Evolutionary conservation across 2,329 filamentous ascomycete genomes (phyloP).

Genomic region (Fusarium burgessii): DNA sequence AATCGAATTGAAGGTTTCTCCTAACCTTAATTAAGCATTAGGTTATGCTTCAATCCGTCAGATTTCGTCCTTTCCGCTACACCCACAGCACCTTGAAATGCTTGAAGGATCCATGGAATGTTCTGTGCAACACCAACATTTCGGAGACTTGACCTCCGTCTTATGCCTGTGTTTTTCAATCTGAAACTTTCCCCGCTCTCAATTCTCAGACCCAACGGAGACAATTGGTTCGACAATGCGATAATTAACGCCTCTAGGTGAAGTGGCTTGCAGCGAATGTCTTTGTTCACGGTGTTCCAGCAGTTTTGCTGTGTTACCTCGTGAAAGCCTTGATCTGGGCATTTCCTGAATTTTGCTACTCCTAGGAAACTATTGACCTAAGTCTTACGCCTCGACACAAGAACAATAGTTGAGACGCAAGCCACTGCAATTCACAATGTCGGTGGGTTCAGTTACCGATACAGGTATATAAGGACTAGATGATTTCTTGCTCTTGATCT

Average conservation of each 20-base stretch:
- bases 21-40: background rate
- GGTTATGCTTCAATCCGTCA: background rate
- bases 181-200: conserved; percentile 12
- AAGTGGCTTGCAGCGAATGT: conserved; percentile 25
- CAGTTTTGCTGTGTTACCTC: background rate
- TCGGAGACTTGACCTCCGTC: background rate
- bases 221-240: conserved; percentile 15
- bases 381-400: conserved; percentile 4
- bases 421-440: conserved; percentile 5
- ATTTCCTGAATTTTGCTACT: background rate
- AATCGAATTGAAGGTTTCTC: background rate
- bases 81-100: background rate
- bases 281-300: conserved; percentile 27
- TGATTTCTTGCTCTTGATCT: background rate
- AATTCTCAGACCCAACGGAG: background rate
- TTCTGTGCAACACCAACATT: background rate
- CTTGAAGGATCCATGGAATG: background rate
- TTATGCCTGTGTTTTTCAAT: conserved; percentile 1
- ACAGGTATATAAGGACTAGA: background rate
- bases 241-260: conserved; percentile 10
- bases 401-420: conserved; percentile 9
- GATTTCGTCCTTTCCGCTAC: background rate
- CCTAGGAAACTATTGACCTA: background rate
- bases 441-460: background rate
- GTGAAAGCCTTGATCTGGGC: conserved; percentile 13